Evolutionary conservation across 2,329 filamentous ascomycete genomes (phyloP), one percentile per base, ranked within the genome.

Genomic region (Pseudocercospora crystallina): DNA sequence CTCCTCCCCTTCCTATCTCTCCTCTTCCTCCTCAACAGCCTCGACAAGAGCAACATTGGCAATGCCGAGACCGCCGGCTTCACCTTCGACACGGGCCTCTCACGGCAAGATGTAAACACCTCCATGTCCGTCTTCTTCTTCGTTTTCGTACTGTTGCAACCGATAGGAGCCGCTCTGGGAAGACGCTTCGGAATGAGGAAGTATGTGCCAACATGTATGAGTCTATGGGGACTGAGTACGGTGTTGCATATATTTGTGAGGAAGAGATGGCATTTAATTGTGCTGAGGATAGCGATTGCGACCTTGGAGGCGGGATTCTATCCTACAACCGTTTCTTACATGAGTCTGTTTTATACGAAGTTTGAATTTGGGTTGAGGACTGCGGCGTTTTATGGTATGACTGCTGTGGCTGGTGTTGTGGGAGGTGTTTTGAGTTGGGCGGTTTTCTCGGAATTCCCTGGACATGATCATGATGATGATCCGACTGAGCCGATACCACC

Each of bases 51-150:
- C 12, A 80, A 80, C 56, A 76, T 80, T 51, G 77, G 78, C 48
- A 80, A 79, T 66, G 77, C 77, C 10, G 77, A 80, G 53, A 79
- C 76, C 5, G 81, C 81, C 17, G 79, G 85, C 54, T 83, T 83
- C 62, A 83, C 80, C 0, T 64, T 67, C 35, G 79, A 83, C 57
- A 76, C 80, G 20, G 80, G 79, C 0, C 69, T 80, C 1, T 66
- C 67, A 3, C 71, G 73, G n/a, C 68, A 69, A 33, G 80, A 82
- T 58, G 64, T 84, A 47, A 82, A 83, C 57, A 73, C 73, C 4
- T 78, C 80, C 2, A 76, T 82, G 8, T 77, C 78, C 15, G 72
- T 77, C 45, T 83, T 83, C 71, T 83, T 80, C 61, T 72, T 76
- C 57, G 78, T 79, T 49, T 83, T 83, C 58, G 80, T 84, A n/a